Conservation (phyloP, 768 basidiomycete genomes). For the Tylopilus felleus region DNA sequence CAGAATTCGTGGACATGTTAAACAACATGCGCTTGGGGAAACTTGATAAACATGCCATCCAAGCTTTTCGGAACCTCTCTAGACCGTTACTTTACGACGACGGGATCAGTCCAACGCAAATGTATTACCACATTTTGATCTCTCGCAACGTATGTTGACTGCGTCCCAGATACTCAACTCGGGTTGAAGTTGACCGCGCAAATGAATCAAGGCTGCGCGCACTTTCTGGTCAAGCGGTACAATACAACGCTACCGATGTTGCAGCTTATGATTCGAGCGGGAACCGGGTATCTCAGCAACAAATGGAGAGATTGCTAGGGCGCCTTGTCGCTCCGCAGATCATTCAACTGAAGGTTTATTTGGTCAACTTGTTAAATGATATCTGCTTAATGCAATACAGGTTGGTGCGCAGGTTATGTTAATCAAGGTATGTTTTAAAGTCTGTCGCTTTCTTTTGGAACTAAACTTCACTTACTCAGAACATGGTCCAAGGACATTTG, state of each 20-base stretch:
- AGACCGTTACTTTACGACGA: constrained; percentile 62
- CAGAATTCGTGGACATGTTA: constrained; percentile 79
- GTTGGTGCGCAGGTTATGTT: constrained; percentile 86
- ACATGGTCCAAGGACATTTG: constrained; percentile 61
- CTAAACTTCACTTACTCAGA: constrained; percentile 37
- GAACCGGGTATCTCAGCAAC: constrained; percentile 29
- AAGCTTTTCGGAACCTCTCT: constrained; percentile 53
- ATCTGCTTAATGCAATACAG: constrained; percentile 32
- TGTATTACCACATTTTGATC: constrained; percentile 43
- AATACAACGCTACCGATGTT: constrained; percentile 45
- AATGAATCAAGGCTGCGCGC: constrained; percentile 52
- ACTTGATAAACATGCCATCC: constrained; percentile 41
- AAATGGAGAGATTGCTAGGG: constrained; percentile 47
- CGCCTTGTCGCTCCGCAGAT: constrained; percentile 55
- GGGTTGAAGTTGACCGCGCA: constrained; percentile 67
- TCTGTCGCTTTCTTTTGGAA: background rate
- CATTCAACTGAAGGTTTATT: constrained; percentile 48
- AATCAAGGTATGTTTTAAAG: constrained; percentile 48
- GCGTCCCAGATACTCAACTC: constrained; percentile 57
- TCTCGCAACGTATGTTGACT: background rate
- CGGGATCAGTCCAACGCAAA: constrained; percentile 75
- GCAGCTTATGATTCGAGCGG: constrained; percentile 46
- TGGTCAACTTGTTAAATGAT: background rate
- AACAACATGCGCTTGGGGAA: constrained; percentile 83
- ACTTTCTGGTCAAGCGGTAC: constrained; percentile 37